Evolutionary conservation across 106 monocot genomes (phyloP).

Genomic region (Xerophyta viscosa): DNA sequence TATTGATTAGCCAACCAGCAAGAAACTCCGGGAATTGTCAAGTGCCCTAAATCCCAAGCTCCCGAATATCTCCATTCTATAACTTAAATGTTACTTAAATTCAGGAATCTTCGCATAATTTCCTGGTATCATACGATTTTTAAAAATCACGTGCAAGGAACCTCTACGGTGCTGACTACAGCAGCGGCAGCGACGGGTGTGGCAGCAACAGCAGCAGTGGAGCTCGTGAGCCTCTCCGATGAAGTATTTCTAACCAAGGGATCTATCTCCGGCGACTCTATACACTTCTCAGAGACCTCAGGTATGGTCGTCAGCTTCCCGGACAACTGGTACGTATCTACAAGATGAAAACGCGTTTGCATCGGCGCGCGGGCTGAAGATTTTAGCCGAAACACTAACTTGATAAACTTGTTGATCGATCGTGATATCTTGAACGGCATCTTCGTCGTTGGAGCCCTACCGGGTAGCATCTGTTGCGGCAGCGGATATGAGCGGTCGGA

Average conservation of each 20-base stretch:
- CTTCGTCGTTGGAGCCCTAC: background rate
- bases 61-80: too few species aligned
- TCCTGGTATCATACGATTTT: too few species aligned
- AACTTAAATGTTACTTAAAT: too few species aligned
- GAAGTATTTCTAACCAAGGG: constrained; percentile 6
- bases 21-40: too few species aligned
- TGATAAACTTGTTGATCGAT: constrained; percentile 14
- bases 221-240: constrained; percentile 1
- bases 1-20: too few species aligned
- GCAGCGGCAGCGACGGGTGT: background rate
- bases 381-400: constrained; percentile 17
- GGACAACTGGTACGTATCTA: background rate
- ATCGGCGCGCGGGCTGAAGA: background rate
- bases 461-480: background rate
- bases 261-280: constrained; percentile 10
- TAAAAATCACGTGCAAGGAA: constrained; percentile 2
- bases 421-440: constrained; percentile 6
- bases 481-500: background rate
- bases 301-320: constrained; percentile 5
- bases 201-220: background rate
- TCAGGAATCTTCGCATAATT: background rate
- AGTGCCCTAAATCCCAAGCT: too few species aligned
- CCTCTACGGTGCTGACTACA: background rate
- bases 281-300: constrained; percentile 3
- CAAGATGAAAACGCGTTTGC: background rate